phyloP scores from a whole-genome alignment of 495 filamentous ascomycete species.

The Staphylotrichum longicolle region DNA sequence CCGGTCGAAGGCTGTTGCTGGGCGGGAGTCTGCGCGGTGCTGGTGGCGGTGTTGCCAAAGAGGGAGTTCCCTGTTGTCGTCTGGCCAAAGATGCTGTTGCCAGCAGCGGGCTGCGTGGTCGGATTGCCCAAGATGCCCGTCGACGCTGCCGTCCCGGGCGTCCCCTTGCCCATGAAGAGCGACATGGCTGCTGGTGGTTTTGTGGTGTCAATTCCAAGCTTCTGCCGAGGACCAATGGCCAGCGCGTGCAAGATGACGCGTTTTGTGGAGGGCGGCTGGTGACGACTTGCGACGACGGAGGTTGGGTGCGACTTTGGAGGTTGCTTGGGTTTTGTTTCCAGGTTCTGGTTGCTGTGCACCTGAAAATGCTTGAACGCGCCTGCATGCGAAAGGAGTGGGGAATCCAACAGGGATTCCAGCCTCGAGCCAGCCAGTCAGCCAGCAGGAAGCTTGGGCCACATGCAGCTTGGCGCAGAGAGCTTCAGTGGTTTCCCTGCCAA shows the following conservation, averaged over 20 bases:
- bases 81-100: conserved; percentile 18
- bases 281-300: not conserved
- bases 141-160: conserved; percentile 19
- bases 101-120: not conserved
- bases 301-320: not conserved
- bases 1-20: conserved; percentile 6
- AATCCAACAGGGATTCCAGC: not conserved
- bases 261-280: not conserved
- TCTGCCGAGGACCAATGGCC: not conserved
- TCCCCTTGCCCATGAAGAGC: conserved; percentile 20
- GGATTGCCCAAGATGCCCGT: conserved; percentile 15
- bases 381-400: conserved; percentile 8
- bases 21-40: conserved; percentile 2
- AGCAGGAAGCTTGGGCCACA: conserved; percentile 16
- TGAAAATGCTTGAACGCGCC: conserved; percentile 12
- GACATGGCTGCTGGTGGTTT: conserved; percentile 13
- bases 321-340: conserved; percentile 5
- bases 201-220: not conserved
- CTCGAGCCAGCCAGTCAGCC: not conserved
- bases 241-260: conserved; percentile 10
- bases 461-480: not conserved
- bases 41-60: conserved; percentile 10
- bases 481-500: conserved; percentile 1
- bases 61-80: conserved; percentile 13
- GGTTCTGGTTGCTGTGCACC: conserved; percentile 2